Percentiles rank a stretch among this genome's conserved stretches.
These are phyloP conservation scores for Epicoccum nigrum DNA, from an alignment of 2,329 filamentous ascomycete species.

Conservation along the genomic window DNA sequence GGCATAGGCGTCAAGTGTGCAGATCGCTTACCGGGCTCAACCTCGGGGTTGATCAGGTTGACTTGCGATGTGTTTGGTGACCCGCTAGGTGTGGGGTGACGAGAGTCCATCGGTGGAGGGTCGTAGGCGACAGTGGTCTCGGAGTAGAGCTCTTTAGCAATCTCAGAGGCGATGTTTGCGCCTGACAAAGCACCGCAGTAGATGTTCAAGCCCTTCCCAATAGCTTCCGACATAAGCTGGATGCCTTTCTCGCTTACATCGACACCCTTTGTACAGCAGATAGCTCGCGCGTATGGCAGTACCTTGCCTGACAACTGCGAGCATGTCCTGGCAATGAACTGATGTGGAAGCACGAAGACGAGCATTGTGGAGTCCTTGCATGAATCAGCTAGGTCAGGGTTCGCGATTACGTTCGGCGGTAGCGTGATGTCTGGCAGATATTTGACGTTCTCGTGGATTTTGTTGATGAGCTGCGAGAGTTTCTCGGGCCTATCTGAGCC, in stretches of 20 bases:
- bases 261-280: constrained; percentile 98
- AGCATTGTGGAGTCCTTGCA: constrained; percentile 86
- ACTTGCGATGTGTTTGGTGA: constrained; percentile 57
- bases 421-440: constrained; percentile 90
- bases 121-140: constrained; percentile 98
- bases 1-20: constrained; percentile 79
- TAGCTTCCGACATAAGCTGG: constrained; percentile 91
- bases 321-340: constrained; percentile 90
- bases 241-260: constrained; percentile 87
- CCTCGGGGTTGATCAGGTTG: constrained; percentile 59
- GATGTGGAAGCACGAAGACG: constrained; percentile 95
- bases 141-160: constrained; percentile 93
- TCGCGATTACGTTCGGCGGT: constrained; percentile 82
- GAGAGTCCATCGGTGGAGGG: constrained; percentile 85
- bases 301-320: constrained; percentile 85
- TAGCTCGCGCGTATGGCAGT: constrained; percentile 86
- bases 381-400: constrained; percentile 78
- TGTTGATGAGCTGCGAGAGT: constrained; percentile 90
- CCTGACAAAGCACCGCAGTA: constrained; percentile 96
- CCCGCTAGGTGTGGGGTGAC: constrained; percentile 67
- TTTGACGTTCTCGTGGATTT: constrained; percentile 93
- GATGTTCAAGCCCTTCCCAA: constrained; percentile 87
- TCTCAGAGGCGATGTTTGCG: constrained; percentile 94
- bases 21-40: constrained; percentile 63
- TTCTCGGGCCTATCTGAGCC: constrained; percentile 73